These are phyloP conservation scores for Myxozyma mucilagina DNA, from an alignment of 805 yeast genomes.

Conservation along the genomic window DNA sequence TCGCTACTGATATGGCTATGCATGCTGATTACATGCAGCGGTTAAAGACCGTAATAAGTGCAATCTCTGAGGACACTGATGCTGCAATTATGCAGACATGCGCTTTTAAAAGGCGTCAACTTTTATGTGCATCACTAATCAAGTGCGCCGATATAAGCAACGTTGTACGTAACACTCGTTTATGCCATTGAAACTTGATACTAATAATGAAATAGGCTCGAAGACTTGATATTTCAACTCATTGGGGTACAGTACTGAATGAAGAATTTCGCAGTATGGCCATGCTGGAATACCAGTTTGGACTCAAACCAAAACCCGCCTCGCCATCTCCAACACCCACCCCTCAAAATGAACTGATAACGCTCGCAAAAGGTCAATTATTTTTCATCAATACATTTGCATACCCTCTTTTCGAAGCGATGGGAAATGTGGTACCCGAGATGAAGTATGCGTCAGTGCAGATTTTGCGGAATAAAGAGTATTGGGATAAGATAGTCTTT, in stretches of 20 bases:
- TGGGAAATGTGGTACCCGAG: slow-evolving; percentile 62
- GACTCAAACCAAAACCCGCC: slow-evolving; percentile 21
- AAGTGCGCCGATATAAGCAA: slow-evolving; percentile 97
- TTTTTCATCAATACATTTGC: slow-evolving; percentile 86
- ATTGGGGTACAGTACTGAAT: slow-evolving; percentile 83
- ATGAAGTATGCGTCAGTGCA: slow-evolving; percentile 37
- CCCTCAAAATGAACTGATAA: not conserved
- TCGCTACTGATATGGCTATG: slow-evolving; percentile 91
- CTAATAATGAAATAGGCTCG: slow-evolving; percentile 49
- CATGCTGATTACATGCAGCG: slow-evolving; percentile 69
- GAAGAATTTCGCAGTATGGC: slow-evolving; percentile 74
- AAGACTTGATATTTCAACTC: slow-evolving; percentile 68
- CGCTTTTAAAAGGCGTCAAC: slow-evolving; percentile 26
- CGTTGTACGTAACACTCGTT: slow-evolving; percentile 45
- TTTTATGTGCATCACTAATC: slow-evolving; percentile 67
- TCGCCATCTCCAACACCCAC: not conserved
- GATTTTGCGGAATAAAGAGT: slow-evolving; percentile 6
- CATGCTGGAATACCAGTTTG: slow-evolving; percentile 49
- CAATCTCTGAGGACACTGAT: not conserved
- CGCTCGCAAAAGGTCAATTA: slow-evolving; percentile 68
- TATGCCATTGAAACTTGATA: not conserved
- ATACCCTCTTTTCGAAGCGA: slow-evolving; percentile 65
- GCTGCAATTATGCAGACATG: not conserved
- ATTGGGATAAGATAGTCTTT: slow-evolving; percentile 15
- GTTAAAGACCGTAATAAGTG: slow-evolving; percentile 21